Percentiles rank a stretch among this genome's conserved stretches.
These are phyloP conservation scores for Cladophialophora yegresii DNA, from an alignment of 2,329 filamentous ascomycete genomes.

Conservation along the genomic window DNA sequence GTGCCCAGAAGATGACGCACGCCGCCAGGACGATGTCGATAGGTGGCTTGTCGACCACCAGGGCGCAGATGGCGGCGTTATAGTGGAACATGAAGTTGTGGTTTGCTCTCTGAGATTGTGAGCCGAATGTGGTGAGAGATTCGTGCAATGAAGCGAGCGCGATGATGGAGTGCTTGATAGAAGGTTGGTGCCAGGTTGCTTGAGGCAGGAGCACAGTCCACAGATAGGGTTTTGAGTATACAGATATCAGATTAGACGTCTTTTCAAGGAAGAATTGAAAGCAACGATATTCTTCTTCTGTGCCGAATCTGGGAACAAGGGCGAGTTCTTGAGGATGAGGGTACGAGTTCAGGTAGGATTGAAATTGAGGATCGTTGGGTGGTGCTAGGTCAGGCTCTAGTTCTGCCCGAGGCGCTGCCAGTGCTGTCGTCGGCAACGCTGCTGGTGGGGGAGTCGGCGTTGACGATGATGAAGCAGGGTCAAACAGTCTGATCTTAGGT, in stretches of 20 bases:
- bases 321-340: conserved; percentile 25
- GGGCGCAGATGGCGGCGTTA: conserved; percentile 23
- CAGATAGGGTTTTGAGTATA: conserved; percentile 27
- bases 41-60: conserved; percentile 23
- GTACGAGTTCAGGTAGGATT: conserved; percentile 15
- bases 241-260: conserved; percentile 26
- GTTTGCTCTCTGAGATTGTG: conserved; percentile 6
- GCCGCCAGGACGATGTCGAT: conserved; percentile 27
- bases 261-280: conserved; percentile 31
- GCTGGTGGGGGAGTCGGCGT: conserved; percentile 8
- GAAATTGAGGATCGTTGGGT: conserved; percentile 4
- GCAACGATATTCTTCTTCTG: conserved; percentile 24
- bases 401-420: background rate
- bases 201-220: conserved; percentile 31
- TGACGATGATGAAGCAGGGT: conserved; percentile 18
- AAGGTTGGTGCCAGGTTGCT: conserved; percentile 28
- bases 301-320: conserved; percentile 21
- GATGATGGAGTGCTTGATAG: conserved; percentile 31
- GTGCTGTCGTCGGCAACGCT: background rate
- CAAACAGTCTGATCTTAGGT: conserved; percentile 28
- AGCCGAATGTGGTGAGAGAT: conserved; percentile 18
- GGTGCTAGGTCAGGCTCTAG: background rate
- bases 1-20: conserved; percentile 28
- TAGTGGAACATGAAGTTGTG: conserved; percentile 28
- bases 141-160: conserved; percentile 27